These are phyloP conservation scores for Botrytis elliptica DNA, from an alignment of 2,329 filamentous ascomycete species.

Conservation along the genomic window DNA sequence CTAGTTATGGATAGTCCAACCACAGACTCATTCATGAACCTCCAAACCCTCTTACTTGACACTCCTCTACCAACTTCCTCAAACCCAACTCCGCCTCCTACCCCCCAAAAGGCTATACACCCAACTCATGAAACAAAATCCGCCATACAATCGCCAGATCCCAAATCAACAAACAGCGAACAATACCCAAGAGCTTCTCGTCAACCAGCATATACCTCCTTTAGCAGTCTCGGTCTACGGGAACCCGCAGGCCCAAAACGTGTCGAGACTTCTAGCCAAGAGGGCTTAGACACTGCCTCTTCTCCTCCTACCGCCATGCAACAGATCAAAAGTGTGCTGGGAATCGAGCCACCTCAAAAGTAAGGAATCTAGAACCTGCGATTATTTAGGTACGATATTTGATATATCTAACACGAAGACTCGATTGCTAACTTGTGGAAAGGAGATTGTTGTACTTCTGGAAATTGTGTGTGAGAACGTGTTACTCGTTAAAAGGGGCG, in stretches of 20 bases:
- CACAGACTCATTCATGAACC: background rate
- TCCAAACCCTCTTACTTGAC: background rate
- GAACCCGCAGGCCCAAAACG: background rate
- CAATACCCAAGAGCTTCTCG: background rate
- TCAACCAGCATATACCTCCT: background rate
- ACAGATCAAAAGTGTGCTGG: background rate
- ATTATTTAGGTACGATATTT: background rate
- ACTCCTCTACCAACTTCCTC: background rate
- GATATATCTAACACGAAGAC: background rate
- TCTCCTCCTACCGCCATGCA: background rate
- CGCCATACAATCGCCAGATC: background rate
- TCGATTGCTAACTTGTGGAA: background rate
- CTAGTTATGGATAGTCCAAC: background rate
- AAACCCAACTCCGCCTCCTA: background rate
- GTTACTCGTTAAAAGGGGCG: background rate
- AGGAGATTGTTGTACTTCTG: background rate
- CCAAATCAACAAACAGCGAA: background rate
- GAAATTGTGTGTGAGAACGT: background rate
- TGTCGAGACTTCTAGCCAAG: background rate
- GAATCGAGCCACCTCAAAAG: background rate
- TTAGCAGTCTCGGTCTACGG: background rate
- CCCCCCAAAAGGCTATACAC: too few species aligned
- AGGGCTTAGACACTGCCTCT: background rate
- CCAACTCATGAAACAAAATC: background rate
- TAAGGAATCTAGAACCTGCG: background rate